Base-by-base conservation (phyloP, 1,284 basidiomycete genomes). In the Hemileia vastatrix region DNA sequence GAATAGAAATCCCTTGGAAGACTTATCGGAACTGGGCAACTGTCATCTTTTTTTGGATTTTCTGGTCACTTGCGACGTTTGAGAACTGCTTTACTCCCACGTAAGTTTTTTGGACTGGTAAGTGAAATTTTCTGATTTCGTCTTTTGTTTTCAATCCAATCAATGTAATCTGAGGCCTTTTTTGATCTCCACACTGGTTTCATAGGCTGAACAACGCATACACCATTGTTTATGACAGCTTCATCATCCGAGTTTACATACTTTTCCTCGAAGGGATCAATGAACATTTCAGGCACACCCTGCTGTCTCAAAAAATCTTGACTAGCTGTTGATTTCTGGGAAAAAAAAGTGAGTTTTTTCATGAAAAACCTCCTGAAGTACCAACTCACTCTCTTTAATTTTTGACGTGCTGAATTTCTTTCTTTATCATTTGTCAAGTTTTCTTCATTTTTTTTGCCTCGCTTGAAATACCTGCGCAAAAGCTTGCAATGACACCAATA, bases 221-320 rank as follows among this genome's bases (percentile, higher is more conserved):
- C 23, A 8, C 44, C 18, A 8, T 59, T 59, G 3, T 40, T 2
- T 1, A 59, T 19, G 24, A 15, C n/a, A 15, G 52, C 5, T 31
- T 59, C 49, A 51, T 59, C 49, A 3, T 59, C 32, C 15, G 47
- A 59, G 36, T 59, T 59, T 5, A 18, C 36, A 44, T 50, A 8
- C 36, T 52, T 59, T 6, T 59, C 49, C 13, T 59, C 49, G 31
- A 59, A 59, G 5, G 49, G 48, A 8, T 52, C 49, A 11, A 59
- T 27, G 33, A 59, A 59, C n/a, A 18, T 23, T n/a, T 13, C 4
- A 40, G 50, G 18, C 6, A 59, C 57, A 24, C 57, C 57, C 49
- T 59, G 57, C 11, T 59, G 15, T 59, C 52, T 47, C 24, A 59
- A 49, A 36, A 51, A 59, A 11, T 43, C 6, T 31, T 59, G 57